Percentiles rank a stretch among this genome's conserved stretches.
These are phyloP conservation scores for Blastobotrys malaysiensis DNA, from an alignment of 1,139 yeast genomes.

Conservation along the genomic window DNA sequence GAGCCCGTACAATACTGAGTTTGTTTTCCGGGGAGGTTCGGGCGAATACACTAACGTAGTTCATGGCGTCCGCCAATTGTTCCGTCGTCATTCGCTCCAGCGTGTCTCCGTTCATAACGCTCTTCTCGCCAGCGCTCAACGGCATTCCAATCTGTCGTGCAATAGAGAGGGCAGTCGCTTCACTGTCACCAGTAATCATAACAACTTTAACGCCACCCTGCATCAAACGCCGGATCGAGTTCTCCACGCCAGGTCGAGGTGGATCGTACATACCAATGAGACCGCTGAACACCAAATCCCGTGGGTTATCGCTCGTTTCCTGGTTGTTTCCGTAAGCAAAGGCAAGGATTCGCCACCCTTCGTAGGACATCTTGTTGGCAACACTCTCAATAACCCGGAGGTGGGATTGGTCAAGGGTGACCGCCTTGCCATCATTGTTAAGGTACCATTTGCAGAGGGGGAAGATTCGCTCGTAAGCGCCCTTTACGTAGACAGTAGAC, in stretches of 20 bases:
- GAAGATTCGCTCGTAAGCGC: constrained; percentile 79
- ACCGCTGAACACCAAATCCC: constrained; percentile 69
- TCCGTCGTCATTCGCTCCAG: constrained; percentile 67
- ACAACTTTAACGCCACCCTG: constrained; percentile 93
- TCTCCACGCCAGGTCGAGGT: constrained; percentile 78
- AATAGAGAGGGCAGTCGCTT: constrained; percentile 84
- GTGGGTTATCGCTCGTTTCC: constrained; percentile 31
- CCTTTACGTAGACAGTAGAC: constrained; percentile 68
- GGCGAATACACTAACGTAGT: constrained; percentile 85
- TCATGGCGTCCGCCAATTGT: constrained; percentile 65
- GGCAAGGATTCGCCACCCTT: constrained; percentile 83
- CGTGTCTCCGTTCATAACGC: constrained; percentile 79
- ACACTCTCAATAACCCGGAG: constrained; percentile 45
- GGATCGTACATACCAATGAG: constrained; percentile 95
- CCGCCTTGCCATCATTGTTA: constrained; percentile 51
- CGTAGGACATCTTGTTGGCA: constrained; percentile 63
- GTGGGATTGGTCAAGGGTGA: constrained; percentile 47
- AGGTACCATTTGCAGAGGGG: constrained; percentile 55
- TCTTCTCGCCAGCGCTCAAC: constrained; percentile 47
- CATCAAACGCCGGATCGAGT: constrained; percentile 65
- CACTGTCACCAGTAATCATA: constrained; percentile 97
- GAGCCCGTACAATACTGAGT: constrained; percentile 82
- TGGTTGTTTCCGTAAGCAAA: constrained; percentile 54
- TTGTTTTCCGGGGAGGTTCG: constrained; percentile 97
- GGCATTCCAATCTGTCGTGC: constrained; percentile 94